Evolutionary conservation across 2,329 filamentous ascomycete species (phyloP).

Genomic region (Pleurostoma richardsiae): DNA sequence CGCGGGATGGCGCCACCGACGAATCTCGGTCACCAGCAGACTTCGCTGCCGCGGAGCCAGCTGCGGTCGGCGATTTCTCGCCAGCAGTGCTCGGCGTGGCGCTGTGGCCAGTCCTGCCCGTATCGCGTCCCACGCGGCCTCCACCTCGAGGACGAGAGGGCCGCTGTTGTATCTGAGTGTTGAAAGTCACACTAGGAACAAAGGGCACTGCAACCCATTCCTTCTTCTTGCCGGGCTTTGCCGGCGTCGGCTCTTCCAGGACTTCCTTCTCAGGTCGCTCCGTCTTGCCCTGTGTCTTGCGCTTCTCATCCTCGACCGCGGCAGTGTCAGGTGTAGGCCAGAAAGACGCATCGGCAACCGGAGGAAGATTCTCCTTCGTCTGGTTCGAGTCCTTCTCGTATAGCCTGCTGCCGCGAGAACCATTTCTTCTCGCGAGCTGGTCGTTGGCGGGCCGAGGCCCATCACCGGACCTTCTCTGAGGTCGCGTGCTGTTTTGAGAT

Average conservation of each 20-base stretch:
- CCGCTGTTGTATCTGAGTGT: slow-evolving; percentile 67
- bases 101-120: slow-evolving; percentile 17
- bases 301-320: slow-evolving; percentile 64
- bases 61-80: slow-evolving; percentile 19
- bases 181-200: slow-evolving; percentile 79
- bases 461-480: slow-evolving; percentile 37
- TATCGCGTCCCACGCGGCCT: slow-evolving; percentile 34
- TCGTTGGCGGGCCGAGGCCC: slow-evolving; percentile 32
- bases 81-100: slow-evolving; percentile 9
- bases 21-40: slow-evolving; percentile 16
- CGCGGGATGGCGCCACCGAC: slow-evolving; percentile 22
- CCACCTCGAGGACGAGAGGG: slow-evolving; percentile 46
- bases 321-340: slow-evolving; percentile 91
- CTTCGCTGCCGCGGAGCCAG: slow-evolving; percentile 9
- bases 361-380: slow-evolving; percentile 39
- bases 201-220: slow-evolving; percentile 84
- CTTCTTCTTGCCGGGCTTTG: slow-evolving; percentile 61
- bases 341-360: slow-evolving; percentile 69
- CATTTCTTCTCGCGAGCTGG: slow-evolving; percentile 29
- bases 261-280: slow-evolving; percentile 60
- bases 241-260: slow-evolving; percentile 46
- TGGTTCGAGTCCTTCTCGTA: slow-evolving; percentile 36
- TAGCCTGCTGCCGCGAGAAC: slow-evolving; percentile 36
- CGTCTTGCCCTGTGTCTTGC: slow-evolving; percentile 62
- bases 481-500: slow-evolving; percentile 19